phyloP scores from a whole-genome alignment of 176 grass and related monocot genomes.

The Aegilops sharonensis region DNA sequence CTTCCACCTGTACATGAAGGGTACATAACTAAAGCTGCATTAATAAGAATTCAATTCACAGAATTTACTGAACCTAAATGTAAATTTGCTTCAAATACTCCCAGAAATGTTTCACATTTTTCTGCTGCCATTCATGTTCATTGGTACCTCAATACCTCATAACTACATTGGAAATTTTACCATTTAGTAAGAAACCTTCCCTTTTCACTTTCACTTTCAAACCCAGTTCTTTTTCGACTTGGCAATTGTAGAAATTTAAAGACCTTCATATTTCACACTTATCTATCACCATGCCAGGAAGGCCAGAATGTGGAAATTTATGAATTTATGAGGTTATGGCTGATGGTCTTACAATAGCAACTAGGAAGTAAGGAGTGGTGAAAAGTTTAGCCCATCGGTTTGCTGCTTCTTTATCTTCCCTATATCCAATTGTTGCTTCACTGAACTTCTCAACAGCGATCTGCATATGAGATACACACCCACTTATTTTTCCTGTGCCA shows the following conservation, averaged over 20 bases:
- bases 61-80: too few relatives aligned
- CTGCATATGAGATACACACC: slow-evolving; percentile 39
- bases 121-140: background rate
- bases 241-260: background rate
- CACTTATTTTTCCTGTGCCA: background rate
- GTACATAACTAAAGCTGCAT: background rate
- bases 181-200: background rate
- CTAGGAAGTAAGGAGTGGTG: slow-evolving; percentile 76
- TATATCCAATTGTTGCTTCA: slow-evolving; percentile 94
- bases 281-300: background rate
- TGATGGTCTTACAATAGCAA: slow-evolving; percentile 62
- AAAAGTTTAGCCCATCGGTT: slow-evolving; percentile 71
- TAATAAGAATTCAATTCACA: background rate
- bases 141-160: background rate
- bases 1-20: slow-evolving; percentile 63
- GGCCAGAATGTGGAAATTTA: background rate
- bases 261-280: too few relatives aligned
- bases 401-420: slow-evolving; percentile 77
- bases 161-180: background rate
- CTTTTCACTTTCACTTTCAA: background rate
- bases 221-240: background rate
- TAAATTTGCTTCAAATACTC: background rate
- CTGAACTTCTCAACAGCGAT: slow-evolving; percentile 95
- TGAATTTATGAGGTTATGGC: background rate
- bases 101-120: background rate